Conservation (phyloP, 768 basidiomycete species). For the Mycena olivaceomarginata region DNA sequence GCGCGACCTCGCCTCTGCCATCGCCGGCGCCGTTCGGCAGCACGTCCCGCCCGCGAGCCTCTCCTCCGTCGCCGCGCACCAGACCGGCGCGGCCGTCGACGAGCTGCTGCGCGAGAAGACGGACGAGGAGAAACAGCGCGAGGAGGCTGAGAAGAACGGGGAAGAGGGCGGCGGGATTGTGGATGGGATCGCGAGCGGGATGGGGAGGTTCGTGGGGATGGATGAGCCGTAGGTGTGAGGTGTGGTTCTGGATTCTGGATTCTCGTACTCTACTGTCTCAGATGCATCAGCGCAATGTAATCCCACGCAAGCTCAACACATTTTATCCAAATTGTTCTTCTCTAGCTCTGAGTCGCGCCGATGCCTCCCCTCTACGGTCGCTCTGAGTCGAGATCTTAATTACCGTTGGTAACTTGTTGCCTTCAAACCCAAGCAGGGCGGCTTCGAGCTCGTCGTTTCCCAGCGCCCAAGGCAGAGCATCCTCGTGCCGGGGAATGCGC, state of each 20-base stretch:
- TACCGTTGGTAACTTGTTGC: too few relatives aligned
- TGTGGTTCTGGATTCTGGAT: background rate
- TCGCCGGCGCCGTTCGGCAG: conserved; percentile 75
- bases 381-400: too few relatives aligned
- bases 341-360: too few relatives aligned
- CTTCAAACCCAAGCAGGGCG: conserved; percentile 30
- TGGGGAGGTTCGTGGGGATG: conserved; percentile 68
- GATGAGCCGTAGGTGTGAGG: conserved; percentile 59
- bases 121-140: conserved; percentile 17
- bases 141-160: conserved; percentile 35
- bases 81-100: conserved; percentile 66
- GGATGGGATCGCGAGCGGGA: conserved; percentile 54
- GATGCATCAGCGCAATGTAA: background rate
- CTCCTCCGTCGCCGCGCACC: conserved; percentile 70
- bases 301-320: too few relatives aligned
- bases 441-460: conserved; percentile 38
- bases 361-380: too few relatives aligned
- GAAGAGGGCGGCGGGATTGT: conserved; percentile 51
- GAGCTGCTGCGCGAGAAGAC: conserved; percentile 55
- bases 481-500: conserved; percentile 26
- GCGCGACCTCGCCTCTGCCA: conserved; percentile 76
- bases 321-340: too few relatives aligned
- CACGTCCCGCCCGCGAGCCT: conserved; percentile 78
- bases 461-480: conserved; percentile 39
- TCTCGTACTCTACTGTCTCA: too few relatives aligned